Base-by-base conservation (phyloP, 108 stramenopile genomes). In the Nitzschia sp. region DNA sequence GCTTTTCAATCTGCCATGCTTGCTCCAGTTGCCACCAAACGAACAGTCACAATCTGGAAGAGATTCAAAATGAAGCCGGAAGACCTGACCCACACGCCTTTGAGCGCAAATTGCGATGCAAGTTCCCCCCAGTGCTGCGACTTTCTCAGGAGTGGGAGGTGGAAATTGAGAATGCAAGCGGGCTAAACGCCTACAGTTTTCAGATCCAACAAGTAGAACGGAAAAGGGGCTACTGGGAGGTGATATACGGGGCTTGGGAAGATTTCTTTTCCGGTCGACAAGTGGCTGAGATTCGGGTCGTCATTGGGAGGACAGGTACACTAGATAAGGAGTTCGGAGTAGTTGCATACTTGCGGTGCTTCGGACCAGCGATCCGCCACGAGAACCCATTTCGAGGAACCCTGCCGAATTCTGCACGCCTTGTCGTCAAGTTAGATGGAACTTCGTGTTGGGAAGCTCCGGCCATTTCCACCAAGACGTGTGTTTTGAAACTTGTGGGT, bases 241-340 rank as follows among this genome's bases (percentile, higher is more conserved):
- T 81, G 58, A 66, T 68, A 9, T 81, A 76, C 47, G 77, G 77
- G 11, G 80, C 80, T 22, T 81, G 77, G 77, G 80, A 81, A 58
- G 80, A 81, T 50, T 57, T 75, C 30, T 77, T 77, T 16, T 71
- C 77, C 28, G 77, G 64, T 32, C 56, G 77, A 22, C 80, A 81
- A 56, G 74, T 81, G 29, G 77, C 80, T 19, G 80, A 81, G 55
- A 78, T 81, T 44, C 63, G 80, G 16, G 64, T 81, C 32, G 33
- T 33, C 4, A 44, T 81, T 21, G 80, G 80, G 30, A 69, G 48
- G 58, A 59, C 65, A 30, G 59, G 46, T 30, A 35, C 52, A 11
- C 70, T 81, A 3, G 60, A 75, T 27, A 33, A 35, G n/a, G 35
- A 71, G 17, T 58, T 74, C 44, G 77, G 80, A 30, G 47, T 79